A percentile compares a stretch with the other conserved stretches of the same genome.
These are phyloP conservation scores for Biscogniauxia marginata DNA, from an alignment of 2,329 filamentous ascomycete species.

Conservation along the genomic window DNA sequence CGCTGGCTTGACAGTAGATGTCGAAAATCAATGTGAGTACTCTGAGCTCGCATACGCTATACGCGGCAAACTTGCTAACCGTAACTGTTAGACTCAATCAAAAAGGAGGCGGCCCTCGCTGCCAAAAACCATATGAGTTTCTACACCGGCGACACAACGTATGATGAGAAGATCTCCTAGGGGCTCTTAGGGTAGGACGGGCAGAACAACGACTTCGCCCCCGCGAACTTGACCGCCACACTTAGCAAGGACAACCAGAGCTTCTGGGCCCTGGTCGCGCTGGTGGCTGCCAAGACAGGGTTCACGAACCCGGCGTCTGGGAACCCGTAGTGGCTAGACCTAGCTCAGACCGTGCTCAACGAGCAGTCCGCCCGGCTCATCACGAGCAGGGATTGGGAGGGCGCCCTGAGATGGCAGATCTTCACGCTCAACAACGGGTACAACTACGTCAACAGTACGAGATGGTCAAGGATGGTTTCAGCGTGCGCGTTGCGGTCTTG, in stretches of 20 bases:
- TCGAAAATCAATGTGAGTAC: slow-evolving; percentile 24
- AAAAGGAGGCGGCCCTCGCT: slow-evolving; percentile 26
- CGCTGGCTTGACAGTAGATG: slow-evolving; percentile 24
- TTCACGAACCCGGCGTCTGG: slow-evolving; percentile 50
- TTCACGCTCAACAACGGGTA: slow-evolving; percentile 61
- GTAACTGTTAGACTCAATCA: slow-evolving; percentile 25
- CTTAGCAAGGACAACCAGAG: slow-evolving; percentile 54
- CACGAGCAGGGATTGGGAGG: slow-evolving; percentile 47
- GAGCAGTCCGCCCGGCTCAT: slow-evolving; percentile 54
- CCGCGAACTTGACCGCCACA: slow-evolving; percentile 35
- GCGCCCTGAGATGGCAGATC: slow-evolving; percentile 71
- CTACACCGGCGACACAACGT: slow-evolving; percentile 40
- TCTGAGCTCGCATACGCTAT: not conserved
- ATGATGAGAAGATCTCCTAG: slow-evolving; percentile 45
- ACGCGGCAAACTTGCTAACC: slow-evolving; percentile 1
- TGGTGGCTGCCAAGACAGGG: slow-evolving; percentile 58
- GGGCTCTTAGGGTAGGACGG: slow-evolving; percentile 45
- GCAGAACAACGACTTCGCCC: slow-evolving; percentile 41
- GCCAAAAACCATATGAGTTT: slow-evolving; percentile 31
- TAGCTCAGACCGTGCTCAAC: slow-evolving; percentile 63
- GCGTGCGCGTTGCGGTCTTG: no score
- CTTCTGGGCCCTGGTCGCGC: slow-evolving; percentile 63
- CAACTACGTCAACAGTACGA: not conserved
- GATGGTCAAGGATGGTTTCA: no score
- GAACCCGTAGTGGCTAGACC: slow-evolving; percentile 55